Evolutionary conservation across 2,329 filamentous ascomycete species (phyloP), one percentile per base, ranked within the genome.

Genomic region (Thelonectria rubi): DNA sequence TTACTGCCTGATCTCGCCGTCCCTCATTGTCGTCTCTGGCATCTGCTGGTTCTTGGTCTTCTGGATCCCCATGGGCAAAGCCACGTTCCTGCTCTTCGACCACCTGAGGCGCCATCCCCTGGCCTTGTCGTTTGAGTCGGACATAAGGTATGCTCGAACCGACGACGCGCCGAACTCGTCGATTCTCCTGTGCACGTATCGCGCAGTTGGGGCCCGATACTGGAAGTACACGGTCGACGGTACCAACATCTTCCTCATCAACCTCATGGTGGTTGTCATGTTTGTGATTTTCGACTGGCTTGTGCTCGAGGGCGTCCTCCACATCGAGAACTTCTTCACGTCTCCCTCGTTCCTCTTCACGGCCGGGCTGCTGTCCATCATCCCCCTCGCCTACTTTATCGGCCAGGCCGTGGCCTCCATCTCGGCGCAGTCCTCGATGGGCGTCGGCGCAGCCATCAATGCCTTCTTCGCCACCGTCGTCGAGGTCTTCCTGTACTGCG

Each of bases 191-290:
- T 99, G 95, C 84, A 99, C 95, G 6, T 99, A 99, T 79, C 91
- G 96, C 60, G 95, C 95, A 45, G 94, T 96, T 12, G 95, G 95
- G 12, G 84, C 88, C 68, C 94, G 94, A 77, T 99, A 99, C 81
- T 99, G 96, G 94, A 99, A 99, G 79, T 99, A 99, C 79, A 99
- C 95, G 4, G 84, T 99, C 60, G 95, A 99, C 74, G 96, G 95
- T 57, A 99, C 95, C 63, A 99, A 99, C 79, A 97, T 99, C 74
- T 98, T 99, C 80, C 87, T 99, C 68, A 97, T 99, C 82, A 99
- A 99, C 76, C 86, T 99, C 59, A 92, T 98, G 80, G 91, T 88
- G 12, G 87, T 99, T 17, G 95, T 99, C n/a, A 81, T 92, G 21
- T 97, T 99, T 74, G 91, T 94, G 72, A 96, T 99, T 65, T 87